Conservation (phyloP, 1,284 basidiomycete species). For the Naganishia sp. region DNA sequence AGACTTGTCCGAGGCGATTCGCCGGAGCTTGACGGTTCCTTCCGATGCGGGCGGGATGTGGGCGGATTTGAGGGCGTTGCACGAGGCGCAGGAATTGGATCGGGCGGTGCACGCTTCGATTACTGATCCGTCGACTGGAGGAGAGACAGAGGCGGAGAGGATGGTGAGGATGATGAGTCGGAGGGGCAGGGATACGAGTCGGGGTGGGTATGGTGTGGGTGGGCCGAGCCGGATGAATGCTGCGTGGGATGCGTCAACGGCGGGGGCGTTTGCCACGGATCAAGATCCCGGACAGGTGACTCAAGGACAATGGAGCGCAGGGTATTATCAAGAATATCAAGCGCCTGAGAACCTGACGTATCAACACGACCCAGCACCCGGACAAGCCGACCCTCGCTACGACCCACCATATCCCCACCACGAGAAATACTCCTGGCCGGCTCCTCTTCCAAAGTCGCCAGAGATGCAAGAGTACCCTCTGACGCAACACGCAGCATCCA, state of each 20-base stretch:
- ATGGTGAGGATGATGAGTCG: constrained; percentile 18
- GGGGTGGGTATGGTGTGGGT: no score
- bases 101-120: neutral
- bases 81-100: neutral
- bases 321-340: no score
- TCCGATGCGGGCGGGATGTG: neutral
- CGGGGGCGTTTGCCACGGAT: neutral
- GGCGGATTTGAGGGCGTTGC: neutral
- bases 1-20: neutral
- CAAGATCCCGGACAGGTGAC: neutral
- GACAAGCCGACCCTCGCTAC: no score
- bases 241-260: neutral
- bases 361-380: no score
- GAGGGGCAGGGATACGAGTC: neutral
- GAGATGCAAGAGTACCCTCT: no score
- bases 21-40: neutral
- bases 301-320: no score
- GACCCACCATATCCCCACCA: no score
- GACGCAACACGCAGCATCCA: no score
- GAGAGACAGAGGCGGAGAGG: constrained; percentile 3
- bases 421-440: no score
- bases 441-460: no score
- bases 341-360: no score
- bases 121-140: neutral
- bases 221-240: no score